These are phyloP conservation scores for Alternaria ventricosa DNA, from an alignment of 2,329 filamentous ascomycete genomes.

Conservation along the genomic window DNA sequence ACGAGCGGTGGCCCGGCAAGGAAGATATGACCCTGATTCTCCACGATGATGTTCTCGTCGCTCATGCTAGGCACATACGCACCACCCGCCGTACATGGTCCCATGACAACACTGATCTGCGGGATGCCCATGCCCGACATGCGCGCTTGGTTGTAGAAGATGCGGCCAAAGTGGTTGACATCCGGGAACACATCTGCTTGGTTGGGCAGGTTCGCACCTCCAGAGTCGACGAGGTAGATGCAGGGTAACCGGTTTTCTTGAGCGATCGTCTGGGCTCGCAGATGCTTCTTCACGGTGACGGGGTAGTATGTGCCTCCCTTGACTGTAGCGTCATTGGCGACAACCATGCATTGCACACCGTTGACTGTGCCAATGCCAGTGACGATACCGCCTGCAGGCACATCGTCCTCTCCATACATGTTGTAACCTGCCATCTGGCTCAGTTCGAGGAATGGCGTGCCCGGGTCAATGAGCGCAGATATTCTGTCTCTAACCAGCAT, in stretches of 20 bases:
- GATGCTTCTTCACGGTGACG: conserved; percentile 96
- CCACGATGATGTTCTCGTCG: conserved; percentile 95
- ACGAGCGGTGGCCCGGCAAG: conserved; percentile 92
- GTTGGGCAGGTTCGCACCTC: conserved; percentile 91
- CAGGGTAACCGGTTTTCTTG: conserved; percentile 83
- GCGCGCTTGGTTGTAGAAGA: conserved; percentile 97
- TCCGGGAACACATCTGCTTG: conserved; percentile 97
- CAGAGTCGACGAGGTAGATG: conserved; percentile 95
- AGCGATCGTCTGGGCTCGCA: conserved; percentile 88
- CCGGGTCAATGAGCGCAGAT: conserved; percentile 84
- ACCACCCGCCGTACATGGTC: conserved; percentile 92
- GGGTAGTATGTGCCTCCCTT: conserved; percentile 98
- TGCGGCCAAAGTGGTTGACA: conserved; percentile 91
- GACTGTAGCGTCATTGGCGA: conserved; percentile 95
- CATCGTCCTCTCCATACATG: conserved; percentile 84
- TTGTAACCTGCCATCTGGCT: conserved; percentile 87
- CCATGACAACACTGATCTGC: conserved; percentile 96
- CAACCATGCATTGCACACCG: conserved; percentile 89
- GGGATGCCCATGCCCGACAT: conserved; percentile 91
- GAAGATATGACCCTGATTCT: conserved; percentile 96
- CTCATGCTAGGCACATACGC: conserved; percentile 98
- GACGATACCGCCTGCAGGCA: conserved; percentile 89
- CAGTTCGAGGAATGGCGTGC: conserved; percentile 90
- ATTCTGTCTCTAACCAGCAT: conserved; percentile 93
- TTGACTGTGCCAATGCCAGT: conserved; percentile 90